These are phyloP conservation scores for Stromatinia cepivora DNA, from an alignment of 2,329 filamentous ascomycete genomes.

Conservation along the genomic window DNA sequence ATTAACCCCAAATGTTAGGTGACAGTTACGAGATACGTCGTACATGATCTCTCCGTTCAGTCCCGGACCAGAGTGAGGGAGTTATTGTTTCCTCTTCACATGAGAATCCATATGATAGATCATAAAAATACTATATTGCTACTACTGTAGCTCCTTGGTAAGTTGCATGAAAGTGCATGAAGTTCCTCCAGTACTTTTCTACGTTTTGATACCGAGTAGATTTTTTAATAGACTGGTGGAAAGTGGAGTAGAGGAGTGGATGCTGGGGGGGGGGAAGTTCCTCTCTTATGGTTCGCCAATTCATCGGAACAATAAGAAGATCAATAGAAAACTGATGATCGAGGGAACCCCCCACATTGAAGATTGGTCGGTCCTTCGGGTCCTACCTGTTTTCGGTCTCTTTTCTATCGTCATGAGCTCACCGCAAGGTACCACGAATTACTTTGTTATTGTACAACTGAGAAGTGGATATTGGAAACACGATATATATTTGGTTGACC, in stretches of 20 bases:
- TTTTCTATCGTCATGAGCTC: conserved; percentile 13
- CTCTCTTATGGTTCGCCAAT: conserved; percentile 5
- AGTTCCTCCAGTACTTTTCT: not conserved
- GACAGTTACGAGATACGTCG: conserved; percentile 6
- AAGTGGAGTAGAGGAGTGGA: conserved; percentile 9
- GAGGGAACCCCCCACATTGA: conserved; percentile 7
- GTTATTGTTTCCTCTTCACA: not conserved
- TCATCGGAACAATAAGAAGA: conserved; percentile 14
- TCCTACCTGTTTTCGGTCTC: conserved; percentile 9
- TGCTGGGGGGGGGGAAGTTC: conserved; percentile 3
- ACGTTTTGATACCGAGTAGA: conserved; percentile 17
- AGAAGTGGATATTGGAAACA: conserved; percentile 5
- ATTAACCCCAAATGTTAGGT: conserved; percentile 1
- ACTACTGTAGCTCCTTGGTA: not conserved
- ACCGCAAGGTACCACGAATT: conserved; percentile 8
- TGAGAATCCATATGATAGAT: conserved; percentile 11
- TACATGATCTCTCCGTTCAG: not conserved
- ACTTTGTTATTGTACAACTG: not conserved
- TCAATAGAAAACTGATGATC: conserved; percentile 7
- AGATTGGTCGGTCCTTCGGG: not conserved
- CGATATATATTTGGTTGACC: not conserved
- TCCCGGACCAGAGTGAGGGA: not conserved
- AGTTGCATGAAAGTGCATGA: not conserved
- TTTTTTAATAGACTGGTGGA: not conserved
- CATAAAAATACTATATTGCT: conserved; percentile 2